Conservation (phyloP, 495 filamentous ascomycete genomes). For the Xylaria nigripes region DNA sequence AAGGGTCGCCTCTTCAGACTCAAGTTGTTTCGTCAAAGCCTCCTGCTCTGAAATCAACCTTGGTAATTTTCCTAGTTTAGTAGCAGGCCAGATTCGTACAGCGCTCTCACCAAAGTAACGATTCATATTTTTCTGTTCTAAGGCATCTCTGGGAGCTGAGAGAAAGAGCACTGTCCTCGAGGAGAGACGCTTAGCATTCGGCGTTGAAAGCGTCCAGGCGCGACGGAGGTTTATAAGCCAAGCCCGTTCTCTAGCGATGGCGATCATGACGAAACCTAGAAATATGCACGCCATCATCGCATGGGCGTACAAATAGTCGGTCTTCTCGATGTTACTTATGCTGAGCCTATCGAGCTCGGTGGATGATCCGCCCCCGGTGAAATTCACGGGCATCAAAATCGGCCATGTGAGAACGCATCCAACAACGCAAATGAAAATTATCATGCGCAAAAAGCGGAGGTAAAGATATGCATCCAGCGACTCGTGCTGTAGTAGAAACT, state of each 20-base stretch:
- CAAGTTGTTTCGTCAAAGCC: constrained; percentile 50
- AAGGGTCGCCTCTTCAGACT: constrained; percentile 57
- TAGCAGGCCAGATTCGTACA: constrained; percentile 54
- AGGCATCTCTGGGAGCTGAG: constrained; percentile 53
- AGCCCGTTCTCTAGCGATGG: constrained; percentile 56
- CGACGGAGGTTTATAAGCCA: constrained; percentile 64
- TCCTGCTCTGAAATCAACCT: constrained; percentile 54
- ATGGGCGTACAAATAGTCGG: constrained; percentile 53
- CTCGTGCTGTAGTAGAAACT: constrained; percentile 54
- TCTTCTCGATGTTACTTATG: constrained; percentile 55
- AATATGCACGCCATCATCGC: constrained; percentile 54
- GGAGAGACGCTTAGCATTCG: constrained; percentile 57
- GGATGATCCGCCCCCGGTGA: constrained; percentile 55
- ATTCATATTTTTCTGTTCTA: constrained; percentile 47
- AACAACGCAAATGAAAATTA: constrained; percentile 61
- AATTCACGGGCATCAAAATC: constrained; percentile 70
- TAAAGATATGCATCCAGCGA: constrained; percentile 71
- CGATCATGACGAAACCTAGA: constrained; percentile 60
- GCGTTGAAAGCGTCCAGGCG: constrained; percentile 61
- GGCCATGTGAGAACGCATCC: constrained; percentile 68
- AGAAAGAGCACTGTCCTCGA: constrained; percentile 64
- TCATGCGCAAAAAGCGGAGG: constrained; percentile 68
- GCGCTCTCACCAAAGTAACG: constrained; percentile 54
- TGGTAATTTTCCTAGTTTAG: constrained; percentile 46
- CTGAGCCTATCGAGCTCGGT: constrained; percentile 54